A percentile compares a stretch with the other conserved stretches of the same genome.
Conservation (phyloP, 805 yeast species). For the Monosporozyma siamensis region DNA sequence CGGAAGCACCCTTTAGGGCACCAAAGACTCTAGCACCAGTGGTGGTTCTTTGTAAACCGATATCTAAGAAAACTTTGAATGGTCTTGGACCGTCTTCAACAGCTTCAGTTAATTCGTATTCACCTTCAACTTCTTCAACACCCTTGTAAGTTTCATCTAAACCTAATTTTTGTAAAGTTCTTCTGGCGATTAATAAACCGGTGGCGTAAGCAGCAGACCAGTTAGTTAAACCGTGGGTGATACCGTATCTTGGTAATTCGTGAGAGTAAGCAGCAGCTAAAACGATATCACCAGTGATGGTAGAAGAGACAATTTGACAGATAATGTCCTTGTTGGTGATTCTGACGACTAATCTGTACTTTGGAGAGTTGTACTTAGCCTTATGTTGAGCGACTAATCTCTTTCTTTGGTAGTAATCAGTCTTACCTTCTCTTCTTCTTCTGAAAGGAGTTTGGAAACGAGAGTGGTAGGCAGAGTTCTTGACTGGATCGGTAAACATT, state of each 20-base stretch:
- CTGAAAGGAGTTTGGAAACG: constrained; percentile 99
- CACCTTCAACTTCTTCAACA: constrained; percentile 99
- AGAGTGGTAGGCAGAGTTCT: constrained; percentile 93
- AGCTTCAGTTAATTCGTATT: constrained; percentile 95
- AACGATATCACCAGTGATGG: constrained; percentile 93
- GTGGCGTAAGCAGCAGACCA: constrained; percentile 99
- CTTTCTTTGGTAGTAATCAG: constrained; percentile 99
- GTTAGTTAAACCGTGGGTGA: constrained; percentile 97
- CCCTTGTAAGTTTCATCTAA: constrained; percentile 96
- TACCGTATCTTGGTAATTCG: constrained; percentile 97
- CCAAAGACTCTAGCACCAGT: constrained; percentile 99
- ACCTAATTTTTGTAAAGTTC: constrained; percentile 95
- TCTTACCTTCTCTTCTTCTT: constrained; percentile 99
- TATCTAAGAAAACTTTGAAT: constrained; percentile 98
- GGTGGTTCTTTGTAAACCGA: constrained; percentile 99
- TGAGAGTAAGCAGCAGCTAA: constrained; percentile 97
- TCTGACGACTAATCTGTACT: constrained; percentile 99
- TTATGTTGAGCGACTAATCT: constrained; percentile 99
- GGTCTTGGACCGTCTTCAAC: constrained; percentile 99
- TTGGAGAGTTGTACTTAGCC: constrained; percentile 99
- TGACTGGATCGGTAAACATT: constrained; percentile 34
- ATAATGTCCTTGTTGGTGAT: constrained; percentile 99
- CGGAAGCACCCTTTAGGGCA: constrained; percentile 99
- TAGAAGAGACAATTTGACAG: constrained; percentile 93
- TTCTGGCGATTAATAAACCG: constrained; percentile 97